A percentile compares a stretch with the other conserved stretches of the same genome.
These are phyloP conservation scores for Fusarium cyanostomum DNA, from an alignment of 2,329 filamentous ascomycete species.

Conservation along the genomic window DNA sequence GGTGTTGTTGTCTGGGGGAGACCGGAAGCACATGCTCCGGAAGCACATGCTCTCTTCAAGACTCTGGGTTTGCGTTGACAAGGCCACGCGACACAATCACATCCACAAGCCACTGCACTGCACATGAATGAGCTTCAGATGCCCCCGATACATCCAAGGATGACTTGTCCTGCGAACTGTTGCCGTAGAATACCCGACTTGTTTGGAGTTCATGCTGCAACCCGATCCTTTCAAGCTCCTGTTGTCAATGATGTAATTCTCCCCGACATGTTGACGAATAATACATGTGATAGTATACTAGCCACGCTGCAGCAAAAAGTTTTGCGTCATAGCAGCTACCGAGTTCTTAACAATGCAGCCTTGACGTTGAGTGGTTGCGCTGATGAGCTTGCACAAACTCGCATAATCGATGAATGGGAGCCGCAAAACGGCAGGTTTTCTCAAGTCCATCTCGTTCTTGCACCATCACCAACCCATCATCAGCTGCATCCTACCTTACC, in stretches of 20 bases:
- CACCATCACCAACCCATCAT: constrained; percentile 28
- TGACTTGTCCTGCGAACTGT: not conserved
- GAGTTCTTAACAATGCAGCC: constrained; percentile 9
- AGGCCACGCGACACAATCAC: constrained; percentile 35
- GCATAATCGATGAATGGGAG: constrained; percentile 2
- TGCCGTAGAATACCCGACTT: not conserved
- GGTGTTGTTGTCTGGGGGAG: constrained; percentile 29
- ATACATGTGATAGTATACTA: constrained; percentile 31
- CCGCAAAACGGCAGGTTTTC: constrained; percentile 9
- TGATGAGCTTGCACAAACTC: constrained; percentile 3
- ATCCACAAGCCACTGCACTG: constrained; percentile 15
- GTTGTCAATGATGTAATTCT: constrained; percentile 36
- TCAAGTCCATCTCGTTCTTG: constrained; percentile 10
- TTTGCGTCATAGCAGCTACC: constrained; percentile 25
- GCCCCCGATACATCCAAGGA: not conserved
- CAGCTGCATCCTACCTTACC: constrained; percentile 39
- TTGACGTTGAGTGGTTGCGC: not conserved
- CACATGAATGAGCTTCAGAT: constrained; percentile 1
- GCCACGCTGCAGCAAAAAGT: constrained; percentile 5
- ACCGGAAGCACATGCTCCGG: constrained; percentile 26
- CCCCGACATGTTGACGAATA: constrained; percentile 1
- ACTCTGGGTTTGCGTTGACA: constrained; percentile 2
- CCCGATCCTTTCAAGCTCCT: constrained; percentile 1
- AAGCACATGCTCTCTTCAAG: constrained; percentile 19
- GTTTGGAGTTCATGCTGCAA: not conserved